Percentiles rank a stretch among this genome's conserved stretches.
phyloP scores from a whole-genome alignment of 805 yeast species.

The Naumovozyma castellii region DNA sequence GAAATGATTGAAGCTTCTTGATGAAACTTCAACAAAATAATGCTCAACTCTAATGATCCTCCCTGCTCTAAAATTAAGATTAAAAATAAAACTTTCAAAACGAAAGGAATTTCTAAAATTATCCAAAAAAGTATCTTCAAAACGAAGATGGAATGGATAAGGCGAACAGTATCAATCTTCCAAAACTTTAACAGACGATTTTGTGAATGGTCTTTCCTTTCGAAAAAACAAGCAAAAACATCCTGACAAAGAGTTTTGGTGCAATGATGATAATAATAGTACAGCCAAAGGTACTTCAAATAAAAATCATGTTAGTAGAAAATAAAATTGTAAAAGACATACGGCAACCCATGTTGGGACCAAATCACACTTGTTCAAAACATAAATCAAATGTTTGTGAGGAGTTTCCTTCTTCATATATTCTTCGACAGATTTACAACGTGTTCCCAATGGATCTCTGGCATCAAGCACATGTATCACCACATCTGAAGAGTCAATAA shows the following conservation, averaged over 20 bases:
- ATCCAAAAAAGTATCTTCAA: conserved; percentile 23
- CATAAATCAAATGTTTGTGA: conserved; percentile 90
- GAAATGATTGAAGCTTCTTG: conserved; percentile 5
- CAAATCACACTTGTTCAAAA: conserved; percentile 92
- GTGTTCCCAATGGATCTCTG: conserved; percentile 92
- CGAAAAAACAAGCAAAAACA: conserved; percentile 29
- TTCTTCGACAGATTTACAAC: conserved; percentile 88
- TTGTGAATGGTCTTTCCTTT: conserved; percentile 32
- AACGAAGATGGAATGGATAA: conserved; percentile 30
- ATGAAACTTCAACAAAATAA: conserved; percentile 8
- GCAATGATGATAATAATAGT: too few relatives aligned
- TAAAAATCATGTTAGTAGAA: conserved; percentile 1
- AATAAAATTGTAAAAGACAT: conserved; percentile 38
- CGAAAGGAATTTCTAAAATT: conserved; percentile 6
- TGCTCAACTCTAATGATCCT: conserved; percentile 72
- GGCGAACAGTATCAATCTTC: conserved; percentile 67
- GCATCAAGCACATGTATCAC: conserved; percentile 95
- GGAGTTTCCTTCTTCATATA: conserved; percentile 90
- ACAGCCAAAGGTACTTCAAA: too few relatives aligned
- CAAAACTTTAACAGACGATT: conserved; percentile 96
- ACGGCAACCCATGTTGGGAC: conserved; percentile 99
- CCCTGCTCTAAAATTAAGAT: conserved; percentile 31
- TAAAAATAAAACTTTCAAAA: conserved; percentile 31
- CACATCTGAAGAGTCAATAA: conserved; percentile 94
- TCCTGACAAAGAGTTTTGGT: conserved; percentile 90